Percentiles rank a stretch among this genome's conserved stretches.
Conservation (phyloP, 1,284 basidiomycete species). For the Austroboletus olivaceoglutinosus region DNA sequence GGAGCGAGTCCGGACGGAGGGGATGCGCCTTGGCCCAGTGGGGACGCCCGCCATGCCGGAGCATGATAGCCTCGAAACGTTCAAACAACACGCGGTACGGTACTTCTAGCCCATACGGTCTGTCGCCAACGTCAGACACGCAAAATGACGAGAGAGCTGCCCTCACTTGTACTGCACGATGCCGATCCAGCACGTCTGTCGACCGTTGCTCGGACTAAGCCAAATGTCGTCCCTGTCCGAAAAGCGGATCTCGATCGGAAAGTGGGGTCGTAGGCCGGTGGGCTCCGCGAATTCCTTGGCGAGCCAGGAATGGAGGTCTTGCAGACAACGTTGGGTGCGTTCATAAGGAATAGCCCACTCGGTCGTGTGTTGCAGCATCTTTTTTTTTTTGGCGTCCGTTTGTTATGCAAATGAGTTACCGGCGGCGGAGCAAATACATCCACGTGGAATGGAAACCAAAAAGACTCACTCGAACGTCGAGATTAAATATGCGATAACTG, state of each 20-base stretch:
- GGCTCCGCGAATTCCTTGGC: constrained; percentile 65
- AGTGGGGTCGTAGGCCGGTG: constrained; percentile 82
- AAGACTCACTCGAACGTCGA: constrained; percentile 70
- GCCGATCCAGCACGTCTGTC: constrained; percentile 91
- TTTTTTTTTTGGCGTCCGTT: neutral
- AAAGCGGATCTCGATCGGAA: constrained; percentile 92
- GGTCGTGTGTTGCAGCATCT: constrained; percentile 87
- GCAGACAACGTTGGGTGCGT: constrained; percentile 63
- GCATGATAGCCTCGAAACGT: constrained; percentile 77
- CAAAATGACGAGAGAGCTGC: constrained; percentile 5
- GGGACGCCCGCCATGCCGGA: constrained; percentile 77
- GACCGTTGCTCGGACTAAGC: constrained; percentile 84
- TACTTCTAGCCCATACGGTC: constrained; percentile 89
- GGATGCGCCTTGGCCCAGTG: constrained; percentile 98
- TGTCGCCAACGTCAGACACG: constrained; percentile 31
- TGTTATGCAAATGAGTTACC: constrained; percentile 6
- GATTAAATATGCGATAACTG: constrained; percentile 77
- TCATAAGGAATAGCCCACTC: constrained; percentile 90
- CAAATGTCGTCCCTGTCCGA: constrained; percentile 89
- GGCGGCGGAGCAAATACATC: constrained; percentile 10
- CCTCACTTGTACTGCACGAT: constrained; percentile 91
- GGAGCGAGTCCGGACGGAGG: constrained; percentile 66
- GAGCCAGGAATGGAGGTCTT: constrained; percentile 76
- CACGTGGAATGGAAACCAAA: neutral
- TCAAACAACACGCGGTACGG: constrained; percentile 83